Conservation (phyloP, 1,284 basidiomycete species). For the Microbotryomycetes sp. region DNA sequence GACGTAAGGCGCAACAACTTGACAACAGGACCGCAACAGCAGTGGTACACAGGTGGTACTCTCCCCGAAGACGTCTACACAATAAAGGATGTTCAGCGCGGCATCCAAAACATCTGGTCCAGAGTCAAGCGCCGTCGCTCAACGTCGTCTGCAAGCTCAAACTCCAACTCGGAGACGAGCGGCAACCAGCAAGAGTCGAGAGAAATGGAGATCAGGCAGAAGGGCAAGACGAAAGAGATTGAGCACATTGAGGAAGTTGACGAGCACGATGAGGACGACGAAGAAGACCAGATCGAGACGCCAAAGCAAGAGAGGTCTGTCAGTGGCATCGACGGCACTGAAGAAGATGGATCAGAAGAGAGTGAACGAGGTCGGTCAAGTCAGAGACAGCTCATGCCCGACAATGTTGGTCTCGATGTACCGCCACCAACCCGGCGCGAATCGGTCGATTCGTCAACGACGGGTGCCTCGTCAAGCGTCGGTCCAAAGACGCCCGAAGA, state of each 20-base stretch:
- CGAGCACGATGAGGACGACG: conserved; percentile 5
- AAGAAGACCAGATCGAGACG: conserved; percentile 10
- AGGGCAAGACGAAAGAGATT: conserved; percentile 21
- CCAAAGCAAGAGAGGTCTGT: neutral
- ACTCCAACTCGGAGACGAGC: neutral
- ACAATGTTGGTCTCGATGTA: neutral
- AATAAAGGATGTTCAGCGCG: conserved; percentile 15
- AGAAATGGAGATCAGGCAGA: conserved; percentile 24
- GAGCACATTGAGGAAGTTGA: conserved; percentile 28
- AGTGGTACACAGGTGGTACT: conserved; percentile 27
- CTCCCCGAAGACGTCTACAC: conserved; percentile 27
- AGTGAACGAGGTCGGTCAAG: neutral
- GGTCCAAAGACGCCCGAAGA: neutral
- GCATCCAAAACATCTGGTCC: conserved; percentile 26
- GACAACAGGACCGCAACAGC: conserved; percentile 21
- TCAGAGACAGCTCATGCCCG: neutral
- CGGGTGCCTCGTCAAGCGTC: neutral
- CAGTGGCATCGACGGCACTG: conserved; percentile 6
- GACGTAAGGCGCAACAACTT: too few relatives aligned
- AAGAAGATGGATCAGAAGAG: conserved; percentile 7
- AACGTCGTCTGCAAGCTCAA: neutral
- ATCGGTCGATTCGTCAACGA: neutral
- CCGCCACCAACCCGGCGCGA: neutral
- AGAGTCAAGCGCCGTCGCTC: conserved; percentile 3
- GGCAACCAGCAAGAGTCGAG: conserved; percentile 8